Conservation (phyloP, 352 stramenopile species). For the Pythium dissotocum region DNA sequence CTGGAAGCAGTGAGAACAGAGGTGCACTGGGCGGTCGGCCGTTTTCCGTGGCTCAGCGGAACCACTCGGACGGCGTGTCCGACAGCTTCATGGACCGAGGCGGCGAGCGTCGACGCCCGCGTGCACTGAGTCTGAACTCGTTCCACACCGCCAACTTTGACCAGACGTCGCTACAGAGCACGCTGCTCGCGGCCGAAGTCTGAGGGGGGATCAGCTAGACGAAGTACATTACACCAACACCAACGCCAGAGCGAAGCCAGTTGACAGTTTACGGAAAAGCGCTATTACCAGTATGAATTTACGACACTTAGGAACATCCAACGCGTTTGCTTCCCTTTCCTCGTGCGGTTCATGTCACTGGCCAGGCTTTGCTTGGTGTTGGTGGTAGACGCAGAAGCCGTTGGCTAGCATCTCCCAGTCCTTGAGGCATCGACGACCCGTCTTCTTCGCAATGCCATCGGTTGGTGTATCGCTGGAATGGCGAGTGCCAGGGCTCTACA, state of each 20-base stretch:
- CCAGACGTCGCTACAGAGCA: slow-evolving; percentile 40
- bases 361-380: too few species aligned
- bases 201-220: not conserved
- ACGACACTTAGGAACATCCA: not conserved
- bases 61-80: slow-evolving; percentile 26
- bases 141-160: slow-evolving; percentile 86
- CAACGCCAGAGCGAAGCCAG: too few species aligned
- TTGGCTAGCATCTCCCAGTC: too few species aligned
- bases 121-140: slow-evolving; percentile 68
- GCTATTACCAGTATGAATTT: not conserved
- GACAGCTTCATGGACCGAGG: slow-evolving; percentile 17
- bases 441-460: too few species aligned
- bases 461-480: too few species aligned
- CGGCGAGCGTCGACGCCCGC: slow-evolving; percentile 1
- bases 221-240: not conserved
- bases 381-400: too few species aligned
- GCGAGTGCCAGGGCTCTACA: too few species aligned
- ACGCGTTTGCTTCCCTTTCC: too few species aligned
- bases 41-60: slow-evolving; percentile 39
- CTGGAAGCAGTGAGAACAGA: slow-evolving; percentile 39
- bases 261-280: too few species aligned
- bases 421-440: too few species aligned
- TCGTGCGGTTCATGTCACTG: too few species aligned
- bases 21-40: slow-evolving; percentile 37
- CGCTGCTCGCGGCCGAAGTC: slow-evolving; percentile 29